Evolutionary conservation across 805 yeast species (phyloP).

Genomic region (Suhomyces kilbournensis): DNA sequence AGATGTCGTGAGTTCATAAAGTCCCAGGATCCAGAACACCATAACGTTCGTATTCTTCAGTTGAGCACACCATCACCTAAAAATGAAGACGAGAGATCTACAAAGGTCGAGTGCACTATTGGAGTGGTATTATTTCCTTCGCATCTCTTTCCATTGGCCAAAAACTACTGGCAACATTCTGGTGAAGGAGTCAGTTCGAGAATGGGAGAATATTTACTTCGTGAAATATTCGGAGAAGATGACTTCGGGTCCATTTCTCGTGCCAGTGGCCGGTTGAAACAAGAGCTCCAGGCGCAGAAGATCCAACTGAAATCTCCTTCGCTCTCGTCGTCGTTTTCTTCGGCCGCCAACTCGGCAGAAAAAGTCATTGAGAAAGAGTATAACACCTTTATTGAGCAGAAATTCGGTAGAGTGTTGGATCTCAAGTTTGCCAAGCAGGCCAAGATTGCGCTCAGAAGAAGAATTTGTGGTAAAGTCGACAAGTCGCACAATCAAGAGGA

Average conservation of each 20-base stretch:
- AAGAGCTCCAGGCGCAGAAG: constrained; percentile 34
- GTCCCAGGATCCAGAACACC: constrained; percentile 21
- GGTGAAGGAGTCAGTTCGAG: constrained; percentile 97
- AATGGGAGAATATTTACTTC: constrained; percentile 77
- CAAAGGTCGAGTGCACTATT: constrained; percentile 62
- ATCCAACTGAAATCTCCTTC: constrained; percentile 34
- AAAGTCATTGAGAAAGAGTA: constrained; percentile 50
- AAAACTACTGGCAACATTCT: constrained; percentile 93
- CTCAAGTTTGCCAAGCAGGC: constrained; percentile 73
- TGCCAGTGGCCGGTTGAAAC: constrained; percentile 15
- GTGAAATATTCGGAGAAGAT: constrained; percentile 43
- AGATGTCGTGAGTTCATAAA: constrained; percentile 79
- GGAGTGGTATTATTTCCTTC: constrained; percentile 77
- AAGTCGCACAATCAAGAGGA: constrained; percentile 30
- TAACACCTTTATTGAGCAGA: constrained; percentile 73
- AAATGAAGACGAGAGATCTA: constrained; percentile 55
- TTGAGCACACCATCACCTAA: constrained; percentile 68
- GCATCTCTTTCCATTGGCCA: constrained; percentile 59
- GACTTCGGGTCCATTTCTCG: constrained; percentile 3
- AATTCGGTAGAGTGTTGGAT: constrained; percentile 88
- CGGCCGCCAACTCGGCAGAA: constrained; percentile 2
- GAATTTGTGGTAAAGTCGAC: constrained; percentile 68
- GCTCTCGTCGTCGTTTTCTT: constrained; percentile 21
- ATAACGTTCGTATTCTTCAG: constrained; percentile 60
- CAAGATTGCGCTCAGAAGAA: constrained; percentile 63